Conservation (phyloP, 2,329 filamentous ascomycete genomes). For the Neopestalotiopsis clavispora region DNA sequence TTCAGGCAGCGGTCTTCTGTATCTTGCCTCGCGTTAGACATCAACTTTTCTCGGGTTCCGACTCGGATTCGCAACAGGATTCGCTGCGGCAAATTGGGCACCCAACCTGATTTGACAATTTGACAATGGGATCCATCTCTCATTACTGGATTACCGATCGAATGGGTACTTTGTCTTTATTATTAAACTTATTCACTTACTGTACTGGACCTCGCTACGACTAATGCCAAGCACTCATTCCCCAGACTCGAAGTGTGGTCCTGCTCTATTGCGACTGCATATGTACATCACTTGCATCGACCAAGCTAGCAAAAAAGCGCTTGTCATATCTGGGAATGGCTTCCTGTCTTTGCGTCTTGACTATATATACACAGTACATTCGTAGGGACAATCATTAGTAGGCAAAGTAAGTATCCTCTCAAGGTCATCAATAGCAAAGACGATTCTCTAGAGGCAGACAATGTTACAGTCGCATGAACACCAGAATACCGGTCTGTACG, state of each 20-base stretch:
- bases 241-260: too few species aligned
- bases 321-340: too few species aligned
- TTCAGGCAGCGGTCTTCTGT: conserved; percentile 15
- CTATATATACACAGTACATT: too few species aligned
- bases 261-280: too few species aligned
- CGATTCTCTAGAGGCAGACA: too few species aligned
- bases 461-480: not conserved
- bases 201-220: not conserved
- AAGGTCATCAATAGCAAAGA: too few species aligned
- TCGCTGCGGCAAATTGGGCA: conserved; percentile 6
- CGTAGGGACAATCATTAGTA: too few species aligned
- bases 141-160: not conserved
- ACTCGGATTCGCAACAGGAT: not conserved
- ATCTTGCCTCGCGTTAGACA: not conserved
- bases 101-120: not conserved
- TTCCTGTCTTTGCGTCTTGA: too few species aligned
- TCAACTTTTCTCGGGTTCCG: not conserved
- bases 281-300: too few species aligned
- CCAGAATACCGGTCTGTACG: not conserved
- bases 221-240: not conserved
- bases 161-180: not conserved
- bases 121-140: not conserved
- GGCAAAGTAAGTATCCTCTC: too few species aligned
- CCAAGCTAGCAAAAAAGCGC: too few species aligned
- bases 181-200: not conserved